Evolutionary conservation across 2,329 filamentous ascomycete genomes (phyloP).

Genomic region (Bertia moriformis): DNA sequence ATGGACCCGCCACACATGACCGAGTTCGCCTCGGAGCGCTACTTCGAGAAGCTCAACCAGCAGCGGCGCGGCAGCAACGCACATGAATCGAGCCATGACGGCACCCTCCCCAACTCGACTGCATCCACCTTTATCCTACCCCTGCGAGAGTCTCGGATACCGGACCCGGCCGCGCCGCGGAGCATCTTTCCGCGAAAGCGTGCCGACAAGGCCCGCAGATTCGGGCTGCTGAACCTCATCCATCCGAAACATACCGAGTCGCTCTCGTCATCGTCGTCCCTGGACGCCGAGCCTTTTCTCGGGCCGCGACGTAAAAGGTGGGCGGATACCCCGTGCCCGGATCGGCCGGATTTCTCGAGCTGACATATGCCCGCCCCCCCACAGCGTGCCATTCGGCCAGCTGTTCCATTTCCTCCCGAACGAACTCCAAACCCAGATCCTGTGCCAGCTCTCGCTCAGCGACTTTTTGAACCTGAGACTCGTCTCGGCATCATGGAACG

Average conservation of each 20-base stretch:
- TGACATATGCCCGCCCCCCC: no score
- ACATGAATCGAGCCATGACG: constrained; percentile 14
- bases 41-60: constrained; percentile 46
- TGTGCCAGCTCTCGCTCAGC: constrained; percentile 41
- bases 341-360: no score
- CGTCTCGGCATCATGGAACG: constrained; percentile 43
- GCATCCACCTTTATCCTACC: constrained; percentile 33
- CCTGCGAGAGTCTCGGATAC: constrained; percentile 16
- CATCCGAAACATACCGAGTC: no score
- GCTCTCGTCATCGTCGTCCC: no score
- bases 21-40: constrained; percentile 52
- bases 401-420: constrained; percentile 43
- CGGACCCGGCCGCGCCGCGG: constrained; percentile 17
- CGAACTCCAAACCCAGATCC: constrained; percentile 48
- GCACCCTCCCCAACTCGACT: constrained; percentile 8
- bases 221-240: not conserved
- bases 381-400: constrained; percentile 31
- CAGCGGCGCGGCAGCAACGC: constrained; percentile 26
- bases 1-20: constrained; percentile 52
- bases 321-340: no score
- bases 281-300: no score
- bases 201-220: constrained; percentile 7
- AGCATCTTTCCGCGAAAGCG: constrained; percentile 16
- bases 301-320: no score
- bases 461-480: constrained; percentile 44